A percentile compares a stretch with the other conserved stretches of the same genome.
Conservation (phyloP, 2,329 filamentous ascomycete species). For the Aspergillus tamarii region DNA sequence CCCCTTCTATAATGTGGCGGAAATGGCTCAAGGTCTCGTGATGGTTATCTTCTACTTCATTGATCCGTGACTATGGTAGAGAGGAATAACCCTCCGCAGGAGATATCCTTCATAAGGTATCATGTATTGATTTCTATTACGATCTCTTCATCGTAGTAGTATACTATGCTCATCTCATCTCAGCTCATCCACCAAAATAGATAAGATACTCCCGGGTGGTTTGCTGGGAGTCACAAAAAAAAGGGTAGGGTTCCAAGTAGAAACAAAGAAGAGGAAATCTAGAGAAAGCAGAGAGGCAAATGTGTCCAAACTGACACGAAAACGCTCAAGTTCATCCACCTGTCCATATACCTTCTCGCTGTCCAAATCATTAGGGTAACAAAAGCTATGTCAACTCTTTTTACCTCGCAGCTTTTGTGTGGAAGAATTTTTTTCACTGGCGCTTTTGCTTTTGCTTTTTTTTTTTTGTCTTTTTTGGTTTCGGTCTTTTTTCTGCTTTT, state of each 20-base stretch:
- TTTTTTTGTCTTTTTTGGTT: constrained; percentile 10
- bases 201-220: not conserved
- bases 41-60: not conserved
- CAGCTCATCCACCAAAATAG: constrained; percentile 5
- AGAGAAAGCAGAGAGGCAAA: not conserved
- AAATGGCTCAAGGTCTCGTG: not conserved
- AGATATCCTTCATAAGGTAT: not conserved
- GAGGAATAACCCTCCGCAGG: not conserved
- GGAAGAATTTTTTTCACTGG: constrained; percentile 7
- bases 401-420: constrained; percentile 17
- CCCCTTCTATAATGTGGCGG: not conserved
- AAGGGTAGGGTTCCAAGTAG: constrained; percentile 2
- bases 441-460: constrained; percentile 15
- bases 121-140: not conserved
- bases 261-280: constrained; percentile 7
- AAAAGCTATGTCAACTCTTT: constrained; percentile 11
- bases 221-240: constrained; percentile 1
- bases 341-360: constrained; percentile 18
- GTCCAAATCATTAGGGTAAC: constrained; percentile 21
- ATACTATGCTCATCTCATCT: constrained; percentile 3
- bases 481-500: constrained; percentile 9
- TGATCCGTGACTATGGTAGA: too few relatives aligned
- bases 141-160: not conserved
- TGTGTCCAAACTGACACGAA: constrained; percentile 3
- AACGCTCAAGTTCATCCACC: constrained; percentile 18